Evolutionary conservation across 495 filamentous ascomycete genomes (phyloP).

Genomic region (Podospora anserina): DNA sequence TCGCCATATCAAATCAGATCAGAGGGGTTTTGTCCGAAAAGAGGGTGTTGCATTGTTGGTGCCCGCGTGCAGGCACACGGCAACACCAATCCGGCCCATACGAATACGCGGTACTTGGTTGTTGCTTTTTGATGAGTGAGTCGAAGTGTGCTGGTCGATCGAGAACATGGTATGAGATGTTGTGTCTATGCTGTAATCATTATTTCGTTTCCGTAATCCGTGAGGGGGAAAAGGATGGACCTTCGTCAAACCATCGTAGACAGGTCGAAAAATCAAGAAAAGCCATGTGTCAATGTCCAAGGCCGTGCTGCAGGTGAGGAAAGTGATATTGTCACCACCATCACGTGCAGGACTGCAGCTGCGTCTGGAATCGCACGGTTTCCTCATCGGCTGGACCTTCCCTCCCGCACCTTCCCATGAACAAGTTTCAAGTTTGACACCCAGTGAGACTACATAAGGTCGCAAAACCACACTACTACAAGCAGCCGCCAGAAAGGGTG

Average conservation of each 20-base stretch:
- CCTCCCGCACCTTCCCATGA: background rate
- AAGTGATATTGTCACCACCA: constrained; percentile 2
- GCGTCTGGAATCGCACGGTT: constrained; percentile 15
- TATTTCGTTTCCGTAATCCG: background rate
- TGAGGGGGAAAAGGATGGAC: background rate
- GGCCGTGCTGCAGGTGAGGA: background rate
- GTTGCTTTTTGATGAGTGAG: too few species aligned
- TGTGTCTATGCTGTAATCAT: background rate
- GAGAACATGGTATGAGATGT: background rate
- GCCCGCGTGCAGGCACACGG: background rate
- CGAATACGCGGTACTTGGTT: constrained; percentile 1
- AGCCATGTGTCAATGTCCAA: background rate
- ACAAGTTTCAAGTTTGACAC: background rate
- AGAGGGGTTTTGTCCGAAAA: constrained; percentile 10
- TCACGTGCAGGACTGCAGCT: constrained; percentile 21
- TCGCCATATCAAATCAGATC: constrained; percentile 10
- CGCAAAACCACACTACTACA: too few species aligned
- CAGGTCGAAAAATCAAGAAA: background rate
- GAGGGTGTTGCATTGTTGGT: constrained; percentile 12
- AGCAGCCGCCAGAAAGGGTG: too few species aligned
- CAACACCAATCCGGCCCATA: constrained; percentile 6
- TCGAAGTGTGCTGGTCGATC: too few species aligned
- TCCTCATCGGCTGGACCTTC: background rate
- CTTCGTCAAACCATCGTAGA: background rate
- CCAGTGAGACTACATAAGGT: too few species aligned